Evolutionary conservation across 495 filamentous ascomycete genomes (phyloP).

Genomic region (Lentithecium fluviatile): DNA sequence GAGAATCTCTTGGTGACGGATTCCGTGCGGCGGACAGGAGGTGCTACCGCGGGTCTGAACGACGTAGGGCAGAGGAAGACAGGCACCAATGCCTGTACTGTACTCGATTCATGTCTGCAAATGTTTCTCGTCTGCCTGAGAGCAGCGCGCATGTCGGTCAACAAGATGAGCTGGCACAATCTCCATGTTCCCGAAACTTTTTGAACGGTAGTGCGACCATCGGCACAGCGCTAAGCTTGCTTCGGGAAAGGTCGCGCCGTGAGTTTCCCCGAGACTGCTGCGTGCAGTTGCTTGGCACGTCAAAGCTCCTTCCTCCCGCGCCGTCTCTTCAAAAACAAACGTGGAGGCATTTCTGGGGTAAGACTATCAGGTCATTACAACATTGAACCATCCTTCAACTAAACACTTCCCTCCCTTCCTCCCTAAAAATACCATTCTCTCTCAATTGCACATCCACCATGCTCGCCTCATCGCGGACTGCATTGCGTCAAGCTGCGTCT

Average conservation of each 20-base stretch:
- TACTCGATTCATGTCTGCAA: neutral
- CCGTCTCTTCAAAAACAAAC: constrained; percentile 4
- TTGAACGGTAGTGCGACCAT: neutral
- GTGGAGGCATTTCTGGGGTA: constrained; percentile 1
- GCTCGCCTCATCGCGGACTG: constrained; percentile 48
- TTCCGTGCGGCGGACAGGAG: neutral
- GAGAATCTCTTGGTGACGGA: constrained; percentile 11
- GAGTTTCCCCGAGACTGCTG: no score
- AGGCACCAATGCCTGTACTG: constrained; percentile 15
- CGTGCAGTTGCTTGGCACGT: neutral
- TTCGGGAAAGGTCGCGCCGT: no score
- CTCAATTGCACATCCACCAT: constrained; percentile 15
- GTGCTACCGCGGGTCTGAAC: neutral
- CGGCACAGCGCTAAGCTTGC: no score
- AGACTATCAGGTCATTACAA: neutral
- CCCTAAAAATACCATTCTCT: neutral
- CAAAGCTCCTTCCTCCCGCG: constrained; percentile 10
- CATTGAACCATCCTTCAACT: neutral
- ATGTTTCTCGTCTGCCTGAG: constrained; percentile 21
- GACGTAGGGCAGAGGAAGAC: constrained; percentile 32
- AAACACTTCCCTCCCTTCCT: constrained; percentile 1
- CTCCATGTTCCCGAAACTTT: neutral
- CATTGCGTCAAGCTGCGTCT: constrained; percentile 53
- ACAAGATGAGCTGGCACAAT: neutral
- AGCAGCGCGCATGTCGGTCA: constrained; percentile 22